phyloP scores from a whole-genome alignment of 2,329 filamentous ascomycete species.

The Cryphonectria radicalis region DNA sequence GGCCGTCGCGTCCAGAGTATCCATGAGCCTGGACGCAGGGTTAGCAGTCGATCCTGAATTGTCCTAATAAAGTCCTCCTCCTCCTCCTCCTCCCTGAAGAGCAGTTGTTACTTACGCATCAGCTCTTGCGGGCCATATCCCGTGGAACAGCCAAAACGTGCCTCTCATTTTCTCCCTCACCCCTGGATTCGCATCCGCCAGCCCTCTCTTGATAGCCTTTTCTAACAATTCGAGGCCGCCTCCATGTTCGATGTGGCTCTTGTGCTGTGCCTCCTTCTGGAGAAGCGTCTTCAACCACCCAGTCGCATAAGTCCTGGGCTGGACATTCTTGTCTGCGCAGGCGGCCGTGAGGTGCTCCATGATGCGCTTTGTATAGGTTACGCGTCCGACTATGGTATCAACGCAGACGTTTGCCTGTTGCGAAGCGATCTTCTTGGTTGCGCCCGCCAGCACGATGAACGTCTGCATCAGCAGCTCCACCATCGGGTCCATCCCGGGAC shows the following conservation, averaged over 20 bases:
- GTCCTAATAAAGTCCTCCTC: too few relatives aligned
- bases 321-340: constrained; percentile 90
- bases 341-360: constrained; percentile 85
- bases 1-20: constrained; percentile 75
- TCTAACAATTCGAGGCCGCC: constrained; percentile 84
- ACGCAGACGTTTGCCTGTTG: constrained; percentile 81
- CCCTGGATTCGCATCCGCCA: constrained; percentile 87
- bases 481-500: constrained; percentile 81
- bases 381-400: constrained; percentile 78
- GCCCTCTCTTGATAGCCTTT: constrained; percentile 85
- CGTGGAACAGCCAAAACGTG: constrained; percentile 84
- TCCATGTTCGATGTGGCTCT: constrained; percentile 79
- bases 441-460: constrained; percentile 85
- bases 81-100: background rate
- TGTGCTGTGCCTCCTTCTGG: constrained; percentile 77
- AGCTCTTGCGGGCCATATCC: constrained; percentile 77
- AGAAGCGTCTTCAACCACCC: constrained; percentile 86
- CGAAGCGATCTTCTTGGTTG: constrained; percentile 90
- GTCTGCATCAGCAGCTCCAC: constrained; percentile 88
- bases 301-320: constrained; percentile 77
- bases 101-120: constrained; percentile 61
- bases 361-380: constrained; percentile 78
- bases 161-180: constrained; percentile 85
- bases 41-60: constrained; percentile 30
- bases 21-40: constrained; percentile 66